Evolutionary conservation across 768 basidiomycete species (phyloP).

Genomic region (Gloeophyllum trabeum): DNA sequence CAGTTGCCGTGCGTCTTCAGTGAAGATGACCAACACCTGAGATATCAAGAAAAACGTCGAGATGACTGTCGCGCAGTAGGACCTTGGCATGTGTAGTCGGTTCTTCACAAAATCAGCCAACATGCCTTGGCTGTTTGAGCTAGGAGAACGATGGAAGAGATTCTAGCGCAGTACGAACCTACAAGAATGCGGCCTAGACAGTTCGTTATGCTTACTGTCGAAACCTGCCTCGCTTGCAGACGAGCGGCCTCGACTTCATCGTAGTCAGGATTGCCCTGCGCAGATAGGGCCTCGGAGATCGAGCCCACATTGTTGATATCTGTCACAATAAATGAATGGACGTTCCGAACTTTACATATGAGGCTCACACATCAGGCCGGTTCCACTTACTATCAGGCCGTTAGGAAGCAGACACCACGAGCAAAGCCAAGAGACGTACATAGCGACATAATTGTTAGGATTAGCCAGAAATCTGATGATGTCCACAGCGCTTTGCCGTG

Average conservation of each 20-base stretch:
- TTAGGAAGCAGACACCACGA: background rate
- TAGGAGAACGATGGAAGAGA: background rate
- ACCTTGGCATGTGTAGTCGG: slow-evolving; percentile 47
- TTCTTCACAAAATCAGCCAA: slow-evolving; percentile 55
- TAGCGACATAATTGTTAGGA: slow-evolving; percentile 43
- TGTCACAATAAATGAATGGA: slow-evolving; percentile 15
- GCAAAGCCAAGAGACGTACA: slow-evolving; percentile 26
- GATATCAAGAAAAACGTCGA: slow-evolving; percentile 59
- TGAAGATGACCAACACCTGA: slow-evolving; percentile 45
- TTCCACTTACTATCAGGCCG: slow-evolving; percentile 45
- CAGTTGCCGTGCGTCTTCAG: slow-evolving; percentile 46
- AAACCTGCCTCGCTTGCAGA: slow-evolving; percentile 82
- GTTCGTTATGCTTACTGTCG: slow-evolving; percentile 71
- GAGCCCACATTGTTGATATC: slow-evolving; percentile 86
- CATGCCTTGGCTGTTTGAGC: slow-evolving; percentile 45
- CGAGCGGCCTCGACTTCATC: slow-evolving; percentile 56
- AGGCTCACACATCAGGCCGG: slow-evolving; percentile 65
- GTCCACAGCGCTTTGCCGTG: slow-evolving; percentile 39
- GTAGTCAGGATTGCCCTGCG: slow-evolving; percentile 46
- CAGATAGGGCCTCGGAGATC: slow-evolving; percentile 59
- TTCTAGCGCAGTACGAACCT: slow-evolving; percentile 26
- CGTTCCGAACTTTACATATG: too few relatives aligned
- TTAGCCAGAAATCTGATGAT: slow-evolving; percentile 51
- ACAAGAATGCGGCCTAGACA: slow-evolving; percentile 69
- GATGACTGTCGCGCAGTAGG: slow-evolving; percentile 60